Evolutionary conservation across 208 protist species (phyloP).

Genomic region (Acanthamoeba healyi): DNA sequence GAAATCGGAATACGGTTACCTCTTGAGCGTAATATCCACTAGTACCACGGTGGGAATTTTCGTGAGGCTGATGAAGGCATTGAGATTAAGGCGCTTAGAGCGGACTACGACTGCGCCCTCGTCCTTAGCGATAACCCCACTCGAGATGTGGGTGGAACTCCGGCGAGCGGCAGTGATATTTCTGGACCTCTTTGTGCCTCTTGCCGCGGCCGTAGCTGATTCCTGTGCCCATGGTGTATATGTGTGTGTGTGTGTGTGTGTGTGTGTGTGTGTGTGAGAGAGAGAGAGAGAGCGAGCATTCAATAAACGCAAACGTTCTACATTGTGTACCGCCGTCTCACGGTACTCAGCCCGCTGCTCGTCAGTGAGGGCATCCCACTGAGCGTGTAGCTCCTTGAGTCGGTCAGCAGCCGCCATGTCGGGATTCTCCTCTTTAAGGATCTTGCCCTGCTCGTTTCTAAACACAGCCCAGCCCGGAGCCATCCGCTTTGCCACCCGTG

Average conservation of each 20-base stretch:
- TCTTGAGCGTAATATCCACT: slow-evolving; percentile 13
- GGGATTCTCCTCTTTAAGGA: not conserved
- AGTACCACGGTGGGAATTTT: not conserved
- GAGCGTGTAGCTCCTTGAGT: not conserved
- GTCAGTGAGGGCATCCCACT: not conserved
- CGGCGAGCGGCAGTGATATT: not conserved
- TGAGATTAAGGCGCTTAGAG: not conserved
- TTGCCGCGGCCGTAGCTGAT: not conserved
- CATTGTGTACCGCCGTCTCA: not conserved
- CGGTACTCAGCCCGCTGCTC: not conserved
- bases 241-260: not conserved
- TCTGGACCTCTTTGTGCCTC: not conserved
- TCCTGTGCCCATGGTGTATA: too few species aligned
- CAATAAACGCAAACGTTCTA: too few species aligned
- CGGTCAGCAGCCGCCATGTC: not conserved
- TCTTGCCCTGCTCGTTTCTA: not conserved
- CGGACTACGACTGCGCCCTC: slow-evolving; percentile 21
- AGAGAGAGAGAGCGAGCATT: not conserved
- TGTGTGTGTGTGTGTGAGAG: not conserved
- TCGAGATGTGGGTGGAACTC: not conserved
- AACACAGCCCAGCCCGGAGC: not conserved
- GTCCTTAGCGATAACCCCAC: not conserved
- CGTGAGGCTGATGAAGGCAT: not conserved
- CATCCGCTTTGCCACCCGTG: not conserved
- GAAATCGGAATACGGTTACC: too few species aligned